phyloP scores from a whole-genome alignment of 306 rosid species.

The Pterocarpus macrocarpus region DNA sequence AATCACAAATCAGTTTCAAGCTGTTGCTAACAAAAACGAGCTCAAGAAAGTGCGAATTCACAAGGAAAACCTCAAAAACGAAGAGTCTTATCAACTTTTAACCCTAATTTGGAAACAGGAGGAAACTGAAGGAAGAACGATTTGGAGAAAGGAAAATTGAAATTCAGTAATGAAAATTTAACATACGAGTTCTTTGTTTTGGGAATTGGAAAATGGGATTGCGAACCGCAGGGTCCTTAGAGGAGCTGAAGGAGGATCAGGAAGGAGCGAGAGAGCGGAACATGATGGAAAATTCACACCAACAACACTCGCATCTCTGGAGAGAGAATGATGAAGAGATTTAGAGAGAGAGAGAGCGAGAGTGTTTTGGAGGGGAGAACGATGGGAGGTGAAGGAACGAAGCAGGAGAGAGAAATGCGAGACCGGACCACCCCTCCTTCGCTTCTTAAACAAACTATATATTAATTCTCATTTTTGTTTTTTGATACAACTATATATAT shows the following conservation, averaged over 20 bases:
- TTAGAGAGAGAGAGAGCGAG: background rate
- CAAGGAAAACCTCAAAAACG: background rate
- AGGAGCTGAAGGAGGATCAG: conserved; percentile 47
- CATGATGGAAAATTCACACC: conserved; percentile 40
- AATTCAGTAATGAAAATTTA: background rate
- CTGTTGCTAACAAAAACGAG: background rate
- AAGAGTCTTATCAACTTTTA: background rate
- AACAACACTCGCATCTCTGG: background rate
- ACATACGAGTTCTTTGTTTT: background rate
- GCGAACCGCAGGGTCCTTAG: conserved; percentile 52
- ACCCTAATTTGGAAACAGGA: conserved; percentile 48
- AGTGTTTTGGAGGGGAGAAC: conserved; percentile 6
- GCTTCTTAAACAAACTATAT: too few species aligned
- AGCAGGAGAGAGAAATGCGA: conserved; percentile 42
- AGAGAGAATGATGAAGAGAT: background rate
- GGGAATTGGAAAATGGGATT: conserved; percentile 18
- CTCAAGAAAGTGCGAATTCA: background rate
- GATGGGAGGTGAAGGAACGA: conserved; percentile 44
- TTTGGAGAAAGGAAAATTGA: background rate
- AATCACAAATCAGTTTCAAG: conserved; percentile 4
- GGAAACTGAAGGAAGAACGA: background rate
- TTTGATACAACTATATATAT: too few species aligned
- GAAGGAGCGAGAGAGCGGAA: conserved; percentile 50
- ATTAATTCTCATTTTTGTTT: too few species aligned
- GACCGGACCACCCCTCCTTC: too few species aligned